Percentiles rank a stretch among this genome's conserved stretches.
Conservation (phyloP, 192 early-diverging fungal genomes). For the Obelidium mucronatum region DNA sequence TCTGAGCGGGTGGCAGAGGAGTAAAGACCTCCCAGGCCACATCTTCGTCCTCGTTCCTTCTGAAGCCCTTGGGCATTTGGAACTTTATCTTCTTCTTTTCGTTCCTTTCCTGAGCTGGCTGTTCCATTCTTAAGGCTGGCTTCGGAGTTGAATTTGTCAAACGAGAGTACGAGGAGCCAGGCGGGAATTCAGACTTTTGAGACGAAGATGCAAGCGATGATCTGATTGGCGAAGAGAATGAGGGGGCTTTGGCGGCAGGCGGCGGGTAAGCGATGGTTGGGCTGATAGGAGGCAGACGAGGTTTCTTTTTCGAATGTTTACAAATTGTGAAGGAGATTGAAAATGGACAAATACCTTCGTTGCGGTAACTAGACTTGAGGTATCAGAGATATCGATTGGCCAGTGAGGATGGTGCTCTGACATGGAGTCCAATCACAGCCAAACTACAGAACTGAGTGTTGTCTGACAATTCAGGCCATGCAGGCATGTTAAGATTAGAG, state of each 20-base stretch:
- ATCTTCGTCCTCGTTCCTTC: slow-evolving; percentile 24
- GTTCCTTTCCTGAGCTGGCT: background rate
- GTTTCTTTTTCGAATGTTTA: background rate
- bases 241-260: no score
- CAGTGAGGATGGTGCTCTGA: background rate
- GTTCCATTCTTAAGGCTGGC: no score
- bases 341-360: background rate
- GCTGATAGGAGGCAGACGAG: background rate
- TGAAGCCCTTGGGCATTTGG: slow-evolving; percentile 1
- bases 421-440: no score
- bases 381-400: no score
- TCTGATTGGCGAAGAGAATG: background rate
- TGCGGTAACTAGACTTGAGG: no score
- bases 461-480: no score
- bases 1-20: slow-evolving; percentile 3
- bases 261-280: background rate
- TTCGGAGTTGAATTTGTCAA: background rate
- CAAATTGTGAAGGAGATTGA: background rate
- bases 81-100: slow-evolving; percentile 24
- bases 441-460: no score
- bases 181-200: background rate
- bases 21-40: slow-evolving; percentile 31
- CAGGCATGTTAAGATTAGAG: no score
- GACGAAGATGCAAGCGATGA: background rate
- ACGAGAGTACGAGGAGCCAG: background rate